Evolutionary conservation across 1,284 basidiomycete species (phyloP), one percentile per base, ranked within the genome.

Genomic region (Austropuccinia psidii): DNA sequence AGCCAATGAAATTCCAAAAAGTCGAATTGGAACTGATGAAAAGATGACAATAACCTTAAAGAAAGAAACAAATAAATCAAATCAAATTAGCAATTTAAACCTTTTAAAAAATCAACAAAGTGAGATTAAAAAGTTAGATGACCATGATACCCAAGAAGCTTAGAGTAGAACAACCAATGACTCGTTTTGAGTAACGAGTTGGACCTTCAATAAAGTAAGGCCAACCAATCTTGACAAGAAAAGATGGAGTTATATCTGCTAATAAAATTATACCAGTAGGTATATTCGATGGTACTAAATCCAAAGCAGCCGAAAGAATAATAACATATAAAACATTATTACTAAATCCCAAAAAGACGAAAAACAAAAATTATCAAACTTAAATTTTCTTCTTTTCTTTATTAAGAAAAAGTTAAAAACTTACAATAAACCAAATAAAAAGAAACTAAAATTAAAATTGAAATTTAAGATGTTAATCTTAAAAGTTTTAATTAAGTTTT

Each of bases 221-320:
- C 93, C 93, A 98, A 9, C 88, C 88, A 2, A 96, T 84, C 82
- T 98, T 98, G 27, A 91, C 92, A 0, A 82, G 75, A 11, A 83
- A 76, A 0, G 80, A 80, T 4, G 82, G 82, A 3, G 78, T 76
- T 49, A 83, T 82, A 77, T 83, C 82, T 58, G 78, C 79, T 35
- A 78, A 65, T 9, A 80, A 74, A 37, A 79, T 78, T 15, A 79
- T 29, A 1, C 76, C 78, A 67, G 91, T 91, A 0, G 93, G 93
- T 0, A 90, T 93, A 4, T 88, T 86, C 0, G 90, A 86, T 4
- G 94, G 91, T 0, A 98, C 92, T 4, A 98, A 85, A 80, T 98
- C 95, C 17, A 97, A 84, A 0, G 95, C 95, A 4, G 95, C 95
- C 0, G 92, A 95, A 29, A 98, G 86, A 76, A 98, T 97, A 77